Evolutionary conservation across 116 monocot species (phyloP).

Genomic region (Zostera marina): DNA sequence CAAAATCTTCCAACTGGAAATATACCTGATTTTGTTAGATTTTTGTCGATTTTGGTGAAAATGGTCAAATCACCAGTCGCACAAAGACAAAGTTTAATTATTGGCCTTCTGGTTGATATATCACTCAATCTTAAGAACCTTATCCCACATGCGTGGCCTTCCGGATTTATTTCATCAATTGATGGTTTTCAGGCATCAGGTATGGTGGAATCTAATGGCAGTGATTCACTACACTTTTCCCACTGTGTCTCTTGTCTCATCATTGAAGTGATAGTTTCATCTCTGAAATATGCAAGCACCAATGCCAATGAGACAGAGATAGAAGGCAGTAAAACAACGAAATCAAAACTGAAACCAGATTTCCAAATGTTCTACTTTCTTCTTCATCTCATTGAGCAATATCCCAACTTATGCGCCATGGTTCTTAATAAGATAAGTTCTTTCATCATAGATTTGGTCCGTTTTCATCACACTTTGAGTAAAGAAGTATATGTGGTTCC

Average conservation of each 20-base stretch:
- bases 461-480: slow-evolving; percentile 1
- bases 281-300: not conserved
- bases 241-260: slow-evolving; percentile 16
- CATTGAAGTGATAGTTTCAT: slow-evolving; percentile 20
- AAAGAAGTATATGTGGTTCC: not conserved
- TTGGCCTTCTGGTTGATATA: slow-evolving; percentile 45
- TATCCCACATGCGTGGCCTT: slow-evolving; percentile 8
- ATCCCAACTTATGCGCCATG: slow-evolving; percentile 28
- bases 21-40: slow-evolving; percentile 23
- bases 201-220: slow-evolving; percentile 8
- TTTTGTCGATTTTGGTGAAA: slow-evolving; percentile 21
- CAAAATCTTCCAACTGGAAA: slow-evolving; percentile 2
- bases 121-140: slow-evolving; percentile 20
- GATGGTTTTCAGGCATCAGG: slow-evolving; percentile 1
- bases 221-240: slow-evolving; percentile 11
- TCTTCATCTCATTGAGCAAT: slow-evolving; percentile 27
- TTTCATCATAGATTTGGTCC: slow-evolving; percentile 15
- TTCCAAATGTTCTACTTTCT: slow-evolving; percentile 27
- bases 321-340: not conserved
- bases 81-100: slow-evolving; percentile 23
- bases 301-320: not conserved
- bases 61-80: slow-evolving; percentile 16
- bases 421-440: slow-evolving; percentile 21
- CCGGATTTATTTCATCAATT: slow-evolving; percentile 5
- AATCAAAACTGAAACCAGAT: slow-evolving; percentile 19